Conservation (phyloP, 116 monocot genomes). For the Papilionanthe hybrid region DNA sequence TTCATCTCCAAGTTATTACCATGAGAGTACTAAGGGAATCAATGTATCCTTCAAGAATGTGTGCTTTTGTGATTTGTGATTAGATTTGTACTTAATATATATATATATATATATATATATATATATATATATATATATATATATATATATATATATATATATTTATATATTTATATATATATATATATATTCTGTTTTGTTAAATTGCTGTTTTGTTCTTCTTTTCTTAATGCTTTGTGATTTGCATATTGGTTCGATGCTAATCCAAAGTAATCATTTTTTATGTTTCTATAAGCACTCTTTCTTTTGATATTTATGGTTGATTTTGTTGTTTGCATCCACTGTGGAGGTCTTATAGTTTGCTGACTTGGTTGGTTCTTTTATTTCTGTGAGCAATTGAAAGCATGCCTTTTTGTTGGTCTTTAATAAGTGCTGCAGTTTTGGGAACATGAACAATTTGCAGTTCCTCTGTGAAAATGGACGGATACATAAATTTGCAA, state of each 20-base stretch:
- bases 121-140: neutral
- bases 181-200: neutral
- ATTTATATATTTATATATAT: neutral
- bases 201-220: neutral
- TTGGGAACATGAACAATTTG: slow-evolving; percentile 84
- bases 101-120: neutral
- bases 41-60: slow-evolving; percentile 64
- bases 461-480: slow-evolving; percentile 98
- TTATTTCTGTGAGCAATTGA: neutral
- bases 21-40: slow-evolving; percentile 84
- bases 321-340: neutral
- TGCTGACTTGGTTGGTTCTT: neutral
- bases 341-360: neutral
- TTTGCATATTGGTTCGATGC: neutral
- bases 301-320: neutral
- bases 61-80: neutral
- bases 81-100: neutral
- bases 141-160: neutral
- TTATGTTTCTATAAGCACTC: neutral
- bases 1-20: slow-evolving; percentile 79
- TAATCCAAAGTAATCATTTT: neutral
- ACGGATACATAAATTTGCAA: slow-evolving; percentile 95
- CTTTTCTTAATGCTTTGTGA: neutral
- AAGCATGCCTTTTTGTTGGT: neutral
- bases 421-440: slow-evolving; percentile 56